Percentiles rank a stretch among this genome's conserved stretches.
Evolutionary conservation across 768 basidiomycete genomes (phyloP).

Genomic region (Lactarius quietus): DNA sequence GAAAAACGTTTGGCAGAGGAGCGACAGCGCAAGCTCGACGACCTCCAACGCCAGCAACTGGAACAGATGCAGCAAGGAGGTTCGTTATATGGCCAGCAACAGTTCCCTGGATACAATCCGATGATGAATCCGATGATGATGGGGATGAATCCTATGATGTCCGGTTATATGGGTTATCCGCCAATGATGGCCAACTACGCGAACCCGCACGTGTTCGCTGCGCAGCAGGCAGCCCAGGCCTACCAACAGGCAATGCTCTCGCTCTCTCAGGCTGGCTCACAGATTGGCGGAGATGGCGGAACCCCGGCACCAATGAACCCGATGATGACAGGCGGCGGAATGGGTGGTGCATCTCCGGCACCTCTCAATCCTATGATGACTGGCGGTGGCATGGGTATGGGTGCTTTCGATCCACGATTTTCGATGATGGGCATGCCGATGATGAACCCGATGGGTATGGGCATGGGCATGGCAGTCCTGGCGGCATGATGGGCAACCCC

Average conservation of each 20-base stretch:
- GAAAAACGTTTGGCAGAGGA: conserved; percentile 91
- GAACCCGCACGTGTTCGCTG: conserved; percentile 80
- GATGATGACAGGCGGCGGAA: conserved; percentile 29
- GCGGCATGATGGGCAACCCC: conserved; percentile 17
- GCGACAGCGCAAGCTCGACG: conserved; percentile 88
- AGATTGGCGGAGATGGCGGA: conserved; percentile 55
- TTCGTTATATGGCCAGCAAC: conserved; percentile 60
- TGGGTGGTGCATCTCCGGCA: conserved; percentile 17
- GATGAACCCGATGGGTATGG: conserved; percentile 24
- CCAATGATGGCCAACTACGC: conserved; percentile 52
- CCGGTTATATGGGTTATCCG: conserved; percentile 50
- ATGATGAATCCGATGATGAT: conserved; percentile 79
- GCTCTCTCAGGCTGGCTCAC: conserved; percentile 71
- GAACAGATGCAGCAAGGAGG: conserved; percentile 86
- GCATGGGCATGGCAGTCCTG: conserved; percentile 19
- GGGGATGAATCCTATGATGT: conserved; percentile 53
- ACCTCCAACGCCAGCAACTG: conserved; percentile 81
- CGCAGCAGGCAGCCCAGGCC: conserved; percentile 79
- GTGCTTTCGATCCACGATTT: conserved; percentile 9
- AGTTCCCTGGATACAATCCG: conserved; percentile 50
- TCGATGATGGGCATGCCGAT: conserved; percentile 32
- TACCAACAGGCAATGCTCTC: conserved; percentile 90
- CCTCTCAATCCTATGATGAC: conserved; percentile 29
- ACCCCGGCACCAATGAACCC: conserved; percentile 46
- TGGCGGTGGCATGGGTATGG: conserved; percentile 26